A percentile compares a stretch with the other conserved stretches of the same genome.
Evolutionary conservation across 768 basidiomycete genomes (phyloP).

Genomic region (Rhizopogon vulgaris): DNA sequence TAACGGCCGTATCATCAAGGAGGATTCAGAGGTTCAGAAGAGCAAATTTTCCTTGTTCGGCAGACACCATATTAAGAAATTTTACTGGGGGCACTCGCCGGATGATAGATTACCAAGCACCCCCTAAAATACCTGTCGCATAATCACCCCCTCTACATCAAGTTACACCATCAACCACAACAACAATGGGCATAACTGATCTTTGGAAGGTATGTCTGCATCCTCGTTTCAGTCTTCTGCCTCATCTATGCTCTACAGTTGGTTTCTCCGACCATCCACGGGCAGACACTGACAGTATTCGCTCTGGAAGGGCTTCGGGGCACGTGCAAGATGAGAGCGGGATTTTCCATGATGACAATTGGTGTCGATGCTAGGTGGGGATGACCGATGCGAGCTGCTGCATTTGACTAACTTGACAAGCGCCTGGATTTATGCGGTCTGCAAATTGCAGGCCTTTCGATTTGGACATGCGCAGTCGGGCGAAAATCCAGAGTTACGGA

Average conservation of each 20-base stretch:
- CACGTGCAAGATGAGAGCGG: background rate
- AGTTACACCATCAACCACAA: no score
- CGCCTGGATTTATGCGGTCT: conserved; percentile 6
- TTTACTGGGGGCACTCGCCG: no score
- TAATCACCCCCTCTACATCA: no score
- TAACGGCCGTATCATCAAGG: no score
- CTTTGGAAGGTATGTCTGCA: background rate
- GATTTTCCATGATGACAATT: background rate
- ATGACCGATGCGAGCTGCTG: background rate
- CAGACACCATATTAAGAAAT: no score
- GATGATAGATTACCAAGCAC: no score
- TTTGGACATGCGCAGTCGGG: conserved; percentile 21
- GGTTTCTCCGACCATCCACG: background rate
- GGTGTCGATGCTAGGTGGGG: conserved; percentile 13
- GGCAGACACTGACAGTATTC: background rate
- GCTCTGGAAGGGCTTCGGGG: background rate
- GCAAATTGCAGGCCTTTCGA: background rate
- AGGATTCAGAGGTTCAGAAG: no score
- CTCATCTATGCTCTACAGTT: background rate
- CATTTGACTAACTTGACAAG: conserved; percentile 1
- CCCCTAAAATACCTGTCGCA: no score
- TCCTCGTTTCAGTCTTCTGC: no score
- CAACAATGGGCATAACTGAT: conserved; percentile 1
- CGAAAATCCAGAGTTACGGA: conserved; percentile 37
- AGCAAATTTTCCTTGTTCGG: no score